Evolutionary conservation across 768 basidiomycete genomes (phyloP), one percentile per base, ranked within the genome.

Genomic region (Boletus barrowsii): DNA sequence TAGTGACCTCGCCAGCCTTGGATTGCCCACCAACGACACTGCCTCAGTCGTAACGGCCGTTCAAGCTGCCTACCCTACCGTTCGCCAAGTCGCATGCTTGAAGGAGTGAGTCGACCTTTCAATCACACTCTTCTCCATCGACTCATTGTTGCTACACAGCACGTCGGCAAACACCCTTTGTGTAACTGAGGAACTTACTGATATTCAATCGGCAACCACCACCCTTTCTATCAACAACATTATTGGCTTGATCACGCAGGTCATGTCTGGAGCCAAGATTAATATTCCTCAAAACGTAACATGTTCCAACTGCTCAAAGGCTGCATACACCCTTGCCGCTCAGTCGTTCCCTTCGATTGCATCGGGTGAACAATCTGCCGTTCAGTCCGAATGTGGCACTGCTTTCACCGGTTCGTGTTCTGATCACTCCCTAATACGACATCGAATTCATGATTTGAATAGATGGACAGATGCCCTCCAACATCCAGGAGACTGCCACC

Each of bases 51-150:
- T 73, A 3, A 37, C 72, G 4, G 40, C 73, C 18, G 77, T 87
- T 18, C 74, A 88, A 62, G 59, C 63, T 42, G 76, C 66, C 32
- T 91, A 87, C 66, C 84, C 87, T 2, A 73, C 77, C 3, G 73
- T 74, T 4, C 76, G 87, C 49, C 66, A 84, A 57, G 62, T 84
- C 9, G 65, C 71, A 10, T 92, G 89, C 66, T 70, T 90, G 62
- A 77, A 83, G 54, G 79, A 88, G 88, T 90, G 63, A 57, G 84
- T 77, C 13, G 24, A 22, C 22, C 5, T 43, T 44, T 44, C 18
- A 15, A 5, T 17, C 2, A 0, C 10, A 14, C 22, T 14, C 29
- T n/a, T 24, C 7, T 11, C 35, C 6, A 1, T 40, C 42, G 3
- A 47, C 36, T 52, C 17, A 43, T 54, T 30, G 45, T 55, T 20